phyloP scores from a whole-genome alignment of 148 eudicot species.

The Vaccinium myrtillus region DNA sequence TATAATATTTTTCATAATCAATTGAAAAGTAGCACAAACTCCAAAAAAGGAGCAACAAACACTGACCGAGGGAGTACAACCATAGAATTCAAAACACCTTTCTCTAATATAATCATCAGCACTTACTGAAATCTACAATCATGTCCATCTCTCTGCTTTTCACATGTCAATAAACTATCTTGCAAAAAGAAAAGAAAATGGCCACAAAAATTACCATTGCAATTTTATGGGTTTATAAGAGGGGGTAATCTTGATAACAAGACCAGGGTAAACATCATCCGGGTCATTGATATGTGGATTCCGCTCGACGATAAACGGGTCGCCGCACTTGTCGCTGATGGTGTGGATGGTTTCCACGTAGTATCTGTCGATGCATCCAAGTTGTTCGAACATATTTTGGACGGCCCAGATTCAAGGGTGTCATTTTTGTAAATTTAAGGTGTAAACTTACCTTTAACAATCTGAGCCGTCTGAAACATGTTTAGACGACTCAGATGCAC shows the following conservation, averaged over 20 bases:
- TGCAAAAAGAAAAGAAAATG: neutral
- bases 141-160: neutral
- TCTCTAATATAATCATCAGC: no score
- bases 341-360: conserved; percentile 48
- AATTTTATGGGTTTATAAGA: neutral
- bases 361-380: no score
- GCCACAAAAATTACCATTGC: neutral
- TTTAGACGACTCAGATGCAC: no score
- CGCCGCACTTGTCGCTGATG: conserved; percentile 57
- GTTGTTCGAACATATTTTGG: no score
- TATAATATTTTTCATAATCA: no score
- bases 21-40: no score
- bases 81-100: neutral
- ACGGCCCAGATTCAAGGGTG: no score
- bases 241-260: conserved; percentile 46
- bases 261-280: conserved; percentile 53
- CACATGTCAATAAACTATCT: neutral
- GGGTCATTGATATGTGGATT: conserved; percentile 50
- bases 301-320: conserved; percentile 50
- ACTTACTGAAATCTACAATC: neutral
- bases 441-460: no score
- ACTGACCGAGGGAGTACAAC: neutral
- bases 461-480: no score
- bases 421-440: no score
- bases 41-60: no score